Base-by-base conservation (phyloP, 2,329 filamentous ascomycete species). In the Paecilomyces sp. region DNA sequence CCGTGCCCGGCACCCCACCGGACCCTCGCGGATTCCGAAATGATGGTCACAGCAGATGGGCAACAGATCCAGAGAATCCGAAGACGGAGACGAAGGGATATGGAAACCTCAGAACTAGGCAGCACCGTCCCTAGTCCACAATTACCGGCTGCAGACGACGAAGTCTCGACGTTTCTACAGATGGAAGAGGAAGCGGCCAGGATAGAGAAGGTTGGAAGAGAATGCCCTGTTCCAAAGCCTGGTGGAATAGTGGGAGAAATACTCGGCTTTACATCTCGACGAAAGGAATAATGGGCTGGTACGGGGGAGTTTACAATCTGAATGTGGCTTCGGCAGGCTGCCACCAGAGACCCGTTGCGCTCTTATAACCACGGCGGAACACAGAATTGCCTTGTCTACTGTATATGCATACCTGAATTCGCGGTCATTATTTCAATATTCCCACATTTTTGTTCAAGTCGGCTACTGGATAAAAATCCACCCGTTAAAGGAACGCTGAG, bases 191-290 rank as follows among this genome's bases (percentile, higher is more conserved):
- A 77, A 64, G 75, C 74, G 62, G 67, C 74, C 58, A 65, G 63
- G 31, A 58, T 80, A 58, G 68, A 72, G 6, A 80, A 78, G 58
- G 70, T 76, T 54, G 82, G 81, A 70, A 83, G 91, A 68, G 91
- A 95, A 72, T 99, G 94, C 71, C 94, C 94, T 0, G 87, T 99
- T 12, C 94, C 94, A 4, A 97, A 97, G 76, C 93, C 94, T 0
- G 82, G 86, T 33, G 92, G 92, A 2, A 77, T 92, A 34, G 77
- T 96, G 54, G 90, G 90, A 12, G 84, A 89, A 70, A 80, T 93
- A 66, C 76, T 94, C 62, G 91, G 90, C 0, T 89, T 93, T 58
- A 47, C 61, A 2, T 58, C 61, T 51, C 47, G 63, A 58, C 55
- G 59, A 64, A 57, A 58, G 57, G 54, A 63, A 18, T 55, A 54